A percentile compares a stretch with the other conserved stretches of the same genome.
Conservation (phyloP, 768 basidiomycete genomes). For the Suillus hirtellus region DNA sequence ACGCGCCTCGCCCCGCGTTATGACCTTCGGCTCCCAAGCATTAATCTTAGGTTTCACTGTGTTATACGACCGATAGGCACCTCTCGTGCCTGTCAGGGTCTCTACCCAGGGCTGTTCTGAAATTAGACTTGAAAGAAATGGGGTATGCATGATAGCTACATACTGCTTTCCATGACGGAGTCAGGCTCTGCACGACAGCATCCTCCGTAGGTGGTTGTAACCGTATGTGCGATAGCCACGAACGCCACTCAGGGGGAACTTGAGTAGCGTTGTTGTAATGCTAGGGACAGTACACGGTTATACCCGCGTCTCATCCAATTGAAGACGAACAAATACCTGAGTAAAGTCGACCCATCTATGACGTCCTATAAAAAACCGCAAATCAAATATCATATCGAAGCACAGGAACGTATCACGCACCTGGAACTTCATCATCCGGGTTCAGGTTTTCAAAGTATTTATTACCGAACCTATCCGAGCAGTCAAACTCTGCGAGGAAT, state of each 20-base stretch:
- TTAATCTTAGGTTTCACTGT: conserved; percentile 81
- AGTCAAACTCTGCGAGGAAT: conserved; percentile 6
- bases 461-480: conserved; percentile 80
- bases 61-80: conserved; percentile 87
- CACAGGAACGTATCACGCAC: conserved; percentile 40
- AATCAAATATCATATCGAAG: neutral
- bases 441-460: conserved; percentile 92
- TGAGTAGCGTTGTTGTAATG: conserved; percentile 91
- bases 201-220: conserved; percentile 79
- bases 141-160: conserved; percentile 30
- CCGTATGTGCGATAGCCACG: conserved; percentile 92
- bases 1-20: conserved; percentile 41
- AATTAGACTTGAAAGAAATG: neutral
- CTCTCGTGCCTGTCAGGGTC: conserved; percentile 91
- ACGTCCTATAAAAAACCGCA: conserved; percentile 56
- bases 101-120: conserved; percentile 71
- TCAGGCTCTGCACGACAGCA: conserved; percentile 60
- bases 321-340: conserved; percentile 50
- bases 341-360: conserved; percentile 96
- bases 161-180: conserved; percentile 85
- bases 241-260: conserved; percentile 95
- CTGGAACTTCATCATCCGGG: conserved; percentile 84
- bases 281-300: conserved; percentile 33
- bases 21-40: conserved; percentile 80
- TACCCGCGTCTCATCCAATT: neutral